Evolutionary conservation across 306 rosid genomes (phyloP), one percentile per base, ranked within the genome.

Genomic region (Geum urbanum): DNA sequence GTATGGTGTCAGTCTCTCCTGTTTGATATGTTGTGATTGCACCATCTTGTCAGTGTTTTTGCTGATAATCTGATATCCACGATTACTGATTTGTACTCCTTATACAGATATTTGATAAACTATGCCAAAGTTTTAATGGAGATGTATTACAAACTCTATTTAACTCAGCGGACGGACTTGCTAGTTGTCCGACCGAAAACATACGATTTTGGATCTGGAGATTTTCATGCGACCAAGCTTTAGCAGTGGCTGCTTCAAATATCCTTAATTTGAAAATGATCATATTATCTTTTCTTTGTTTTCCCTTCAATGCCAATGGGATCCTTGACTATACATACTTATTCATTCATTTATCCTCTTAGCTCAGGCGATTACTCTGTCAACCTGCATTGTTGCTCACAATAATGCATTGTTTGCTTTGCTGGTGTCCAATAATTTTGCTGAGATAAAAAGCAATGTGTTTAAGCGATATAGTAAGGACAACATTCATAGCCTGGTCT

Each of bases 301-400:
- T 48, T 63, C 19, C 58, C 37, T 24, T 46, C 49, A 3, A 39
- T 22, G 39, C 53, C 27, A 7, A 12, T 78, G 72, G 85, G 72
- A 75, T 91, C 99, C 97, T 91, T 88, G 71, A 94, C 99, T 46
- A 55, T 74, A 41, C 68, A 15, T 81, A 94, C 95, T 94, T 73
- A 69, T 80, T 86, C 99, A 94, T 88, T 87, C 97, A 65, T 94
- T 94, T 75, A 77, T 94, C 86, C 84, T 94, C 74, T 80, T 94
- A 91, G 99, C 91, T 87, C 99, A 94, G 91, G 99, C 99, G 62
- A 94, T 94, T 78, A 94, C 99, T 77, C 78, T 94, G 49, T 94
- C 99, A 50, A 94, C 99, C 59, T 91, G 96, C 80, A 91, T 94
- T 50, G 97, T 91, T 72, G 96, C 99, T 72, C 99, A 91, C 87